Evolutionary conservation across 805 yeast species (phyloP).

Genomic region (Candida silvicultrix): DNA sequence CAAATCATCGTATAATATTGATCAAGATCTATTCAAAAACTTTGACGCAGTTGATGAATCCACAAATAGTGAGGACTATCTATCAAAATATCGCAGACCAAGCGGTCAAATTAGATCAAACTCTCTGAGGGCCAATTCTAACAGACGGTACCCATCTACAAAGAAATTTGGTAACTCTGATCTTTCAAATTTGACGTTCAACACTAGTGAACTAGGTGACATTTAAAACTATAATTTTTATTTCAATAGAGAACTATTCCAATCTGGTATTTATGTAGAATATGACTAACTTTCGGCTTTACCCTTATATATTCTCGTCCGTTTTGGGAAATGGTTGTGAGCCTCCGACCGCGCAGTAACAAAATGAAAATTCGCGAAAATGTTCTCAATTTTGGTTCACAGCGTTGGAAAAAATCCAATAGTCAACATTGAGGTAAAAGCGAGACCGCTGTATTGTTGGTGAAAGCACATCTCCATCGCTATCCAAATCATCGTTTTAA

Average conservation of each 20-base stretch:
- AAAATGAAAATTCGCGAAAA: background rate
- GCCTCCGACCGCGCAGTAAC: too few relatives aligned
- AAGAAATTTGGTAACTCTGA: background rate
- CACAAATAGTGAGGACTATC: background rate
- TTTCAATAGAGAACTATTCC: too few relatives aligned
- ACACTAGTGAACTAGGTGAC: background rate
- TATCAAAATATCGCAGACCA: background rate
- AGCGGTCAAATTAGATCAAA: background rate
- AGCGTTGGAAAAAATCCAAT: background rate
- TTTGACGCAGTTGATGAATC: background rate
- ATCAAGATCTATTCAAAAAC: background rate
- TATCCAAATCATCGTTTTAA: background rate
- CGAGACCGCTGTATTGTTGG: background rate
- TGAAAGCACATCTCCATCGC: background rate
- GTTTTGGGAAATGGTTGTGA: background rate
- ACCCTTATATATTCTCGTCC: background rate
- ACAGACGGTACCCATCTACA: background rate
- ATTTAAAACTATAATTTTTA: too few relatives aligned
- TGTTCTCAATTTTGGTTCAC: background rate
- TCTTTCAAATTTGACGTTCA: background rate
- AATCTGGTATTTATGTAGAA: background rate
- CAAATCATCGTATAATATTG: background rate
- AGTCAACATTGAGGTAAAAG: background rate
- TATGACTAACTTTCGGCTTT: background rate
- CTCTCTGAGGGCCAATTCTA: background rate